These are phyloP conservation scores for Penstemon newberryi DNA, from an alignment of 257 asterid genomes.

Conservation along the genomic window DNA sequence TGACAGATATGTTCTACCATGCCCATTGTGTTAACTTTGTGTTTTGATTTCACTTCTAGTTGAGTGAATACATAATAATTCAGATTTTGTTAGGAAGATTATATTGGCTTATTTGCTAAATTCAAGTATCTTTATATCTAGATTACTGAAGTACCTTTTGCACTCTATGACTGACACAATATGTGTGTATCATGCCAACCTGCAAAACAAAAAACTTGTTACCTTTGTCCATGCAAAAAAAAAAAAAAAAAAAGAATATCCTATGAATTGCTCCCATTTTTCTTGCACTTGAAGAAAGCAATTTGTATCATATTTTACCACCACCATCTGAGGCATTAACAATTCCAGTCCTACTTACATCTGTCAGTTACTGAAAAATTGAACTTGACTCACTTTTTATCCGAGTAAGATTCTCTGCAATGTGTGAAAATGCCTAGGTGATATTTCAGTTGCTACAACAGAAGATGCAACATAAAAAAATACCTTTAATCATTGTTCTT, in stretches of 20 bases:
- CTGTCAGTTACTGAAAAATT: neutral
- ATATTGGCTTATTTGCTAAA: neutral
- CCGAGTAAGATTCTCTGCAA: neutral
- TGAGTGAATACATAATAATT: neutral
- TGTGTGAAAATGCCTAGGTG: neutral
- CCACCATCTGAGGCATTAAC: slow-evolving; percentile 12
- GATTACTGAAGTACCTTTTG: slow-evolving; percentile 1
- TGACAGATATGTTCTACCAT: slow-evolving; percentile 12
- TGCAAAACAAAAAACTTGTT: neutral
- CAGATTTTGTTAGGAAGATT: neutral
- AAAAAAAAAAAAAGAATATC: neutral
- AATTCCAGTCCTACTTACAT: slow-evolving; percentile 16
- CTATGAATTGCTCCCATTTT: slow-evolving; percentile 2
- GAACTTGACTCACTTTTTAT: slow-evolving; percentile 6
- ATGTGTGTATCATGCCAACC: slow-evolving; percentile 5
- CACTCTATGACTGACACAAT: slow-evolving; percentile 5
- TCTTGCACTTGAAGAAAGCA: slow-evolving; percentile 2
- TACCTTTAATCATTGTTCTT: neutral
- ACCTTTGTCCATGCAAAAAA: slow-evolving; percentile 3
- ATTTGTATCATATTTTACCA: neutral
- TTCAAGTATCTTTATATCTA: neutral
- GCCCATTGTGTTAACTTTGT: slow-evolving; percentile 9
- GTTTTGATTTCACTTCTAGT: slow-evolving; percentile 14
- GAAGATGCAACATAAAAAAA: neutral
- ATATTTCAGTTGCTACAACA: slow-evolving; percentile 11